Evolutionary conservation across 371 early-diverging fungal species (phyloP).

Genomic region (Mucor indicus): DNA sequence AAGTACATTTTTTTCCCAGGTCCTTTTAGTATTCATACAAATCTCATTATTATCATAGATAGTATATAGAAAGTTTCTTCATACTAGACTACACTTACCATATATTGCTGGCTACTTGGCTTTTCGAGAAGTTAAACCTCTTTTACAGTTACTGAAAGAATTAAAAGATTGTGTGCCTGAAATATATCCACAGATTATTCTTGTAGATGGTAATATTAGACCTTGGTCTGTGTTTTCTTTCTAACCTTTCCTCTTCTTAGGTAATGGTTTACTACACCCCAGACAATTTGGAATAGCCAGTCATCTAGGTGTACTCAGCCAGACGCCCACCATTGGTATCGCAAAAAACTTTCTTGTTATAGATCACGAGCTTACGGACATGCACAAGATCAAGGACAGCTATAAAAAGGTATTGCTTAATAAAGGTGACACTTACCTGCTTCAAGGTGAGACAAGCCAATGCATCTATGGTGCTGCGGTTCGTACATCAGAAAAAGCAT

Average conservation of each 20-base stretch:
- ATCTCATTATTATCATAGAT: conserved; percentile 31
- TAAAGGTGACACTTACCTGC: conserved; percentile 34
- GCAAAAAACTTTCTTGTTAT: conserved; percentile 86
- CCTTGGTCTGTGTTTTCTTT: not conserved
- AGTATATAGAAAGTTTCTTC: conserved; percentile 47
- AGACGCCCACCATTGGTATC: conserved; percentile 81
- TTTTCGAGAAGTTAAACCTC: conserved; percentile 77
- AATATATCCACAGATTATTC: conserved; percentile 68
- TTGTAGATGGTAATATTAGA: conserved; percentile 74
- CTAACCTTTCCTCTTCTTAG: conserved; percentile 10
- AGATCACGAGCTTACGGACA: conserved; percentile 30
- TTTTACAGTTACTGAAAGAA: conserved; percentile 50
- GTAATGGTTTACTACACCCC: conserved; percentile 86
- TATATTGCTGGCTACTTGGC: conserved; percentile 90
- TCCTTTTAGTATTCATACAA: not conserved
- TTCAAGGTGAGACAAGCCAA: conserved; percentile 43
- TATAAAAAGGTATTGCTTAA: conserved; percentile 24
- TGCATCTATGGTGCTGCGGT: conserved; percentile 64
- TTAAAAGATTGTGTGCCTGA: conserved; percentile 50
- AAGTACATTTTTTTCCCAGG: conserved; percentile 25
- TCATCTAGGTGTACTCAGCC: conserved; percentile 75
- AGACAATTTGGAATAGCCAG: conserved; percentile 85
- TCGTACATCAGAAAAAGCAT: conserved; percentile 39
- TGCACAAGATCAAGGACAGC: conserved; percentile 18
- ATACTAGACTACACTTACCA: conserved; percentile 64